These are phyloP conservation scores for Phialocephala sp. DNA, from an alignment of 2,329 filamentous ascomycete genomes.

Conservation along the genomic window DNA sequence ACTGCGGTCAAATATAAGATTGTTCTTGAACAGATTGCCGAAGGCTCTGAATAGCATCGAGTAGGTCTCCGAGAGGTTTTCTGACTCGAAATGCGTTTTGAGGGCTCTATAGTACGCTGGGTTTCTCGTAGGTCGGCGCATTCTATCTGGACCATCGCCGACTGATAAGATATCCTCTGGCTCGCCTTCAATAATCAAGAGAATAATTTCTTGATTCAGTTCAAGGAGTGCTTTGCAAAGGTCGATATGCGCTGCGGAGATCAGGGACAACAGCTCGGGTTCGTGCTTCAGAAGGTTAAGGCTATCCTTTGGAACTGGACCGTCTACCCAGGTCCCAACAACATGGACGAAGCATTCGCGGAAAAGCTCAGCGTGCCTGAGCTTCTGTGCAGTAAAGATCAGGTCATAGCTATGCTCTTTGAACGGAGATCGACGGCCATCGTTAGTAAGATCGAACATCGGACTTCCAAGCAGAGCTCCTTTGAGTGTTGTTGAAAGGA, in stretches of 20 bases:
- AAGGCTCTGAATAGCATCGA: background rate
- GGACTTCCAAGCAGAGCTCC: background rate
- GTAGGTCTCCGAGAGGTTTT: background rate
- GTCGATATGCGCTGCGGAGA: background rate
- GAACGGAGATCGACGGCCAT: too few species aligned
- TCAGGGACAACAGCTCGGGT: background rate
- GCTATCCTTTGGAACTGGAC: background rate
- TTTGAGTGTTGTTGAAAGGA: conserved; percentile 9
- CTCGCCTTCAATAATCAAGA: background rate
- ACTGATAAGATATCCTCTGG: too few species aligned
- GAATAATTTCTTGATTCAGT: background rate
- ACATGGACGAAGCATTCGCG: conserved; percentile 15
- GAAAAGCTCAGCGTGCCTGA: conserved; percentile 14
- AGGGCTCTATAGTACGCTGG: too few species aligned
- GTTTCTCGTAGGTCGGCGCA: too few species aligned
- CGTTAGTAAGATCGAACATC: background rate
- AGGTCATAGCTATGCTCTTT: background rate
- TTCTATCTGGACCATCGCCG: too few species aligned
- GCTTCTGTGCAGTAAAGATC: conserved; percentile 7
- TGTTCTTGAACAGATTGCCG: background rate
- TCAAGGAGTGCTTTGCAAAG: background rate
- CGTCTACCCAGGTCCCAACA: background rate
- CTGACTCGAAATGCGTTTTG: background rate
- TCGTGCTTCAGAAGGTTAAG: background rate
- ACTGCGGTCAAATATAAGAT: background rate